Base-by-base conservation (phyloP, 2,329 filamentous ascomycete genomes). In the Orbilia blumenaviensis region DNA sequence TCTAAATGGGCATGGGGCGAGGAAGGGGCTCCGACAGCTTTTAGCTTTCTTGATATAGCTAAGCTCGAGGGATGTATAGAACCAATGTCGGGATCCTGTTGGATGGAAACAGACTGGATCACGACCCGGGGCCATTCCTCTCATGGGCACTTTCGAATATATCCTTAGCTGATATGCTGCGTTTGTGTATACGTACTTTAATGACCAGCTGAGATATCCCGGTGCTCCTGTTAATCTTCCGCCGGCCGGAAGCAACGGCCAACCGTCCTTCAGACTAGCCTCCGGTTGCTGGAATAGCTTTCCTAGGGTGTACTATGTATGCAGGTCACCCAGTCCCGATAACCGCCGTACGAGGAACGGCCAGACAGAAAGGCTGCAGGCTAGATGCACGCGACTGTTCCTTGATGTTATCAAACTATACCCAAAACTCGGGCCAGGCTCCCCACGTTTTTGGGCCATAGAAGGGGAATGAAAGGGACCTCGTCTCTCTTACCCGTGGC, bases 201-300 rank as follows among this genome's bases (percentile, higher is more conserved):
- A 48, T 21, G 52, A 56, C 12, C 23, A 21, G 42, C n/a, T 46
- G 14, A 25, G 18, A 32, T 46, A 29, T 44, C 34, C 36, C 63
- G 60, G 42, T 34, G 29, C 16, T 25, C 8, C 34, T 44, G 10
- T 29, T 63, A 64, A 64, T 72, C 50, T 64, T 72, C 67, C 67
- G 67, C 67, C 60, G 38, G 34, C 58, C 66, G 67, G 67, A 72
- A 72, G 58, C 48, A 64, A 64, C 67, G 67, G 67, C 60, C 58
- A 72, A 64, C 46, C 50, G 27, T 48, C 34, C 52, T 41, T 42
- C 48, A n/a, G n/a, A n/a, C n/a, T 18, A 34, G 60, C 32, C 14
- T 27, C 41, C 58, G 66, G 34, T 63, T 54, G 27, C 58, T 60
- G 32, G 56, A 71, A 69, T 62, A 52, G 54, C 23, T 44, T 56